A percentile compares a stretch with the other conserved stretches of the same genome.
Evolutionary conservation across 1,284 basidiomycete genomes (phyloP).

Genomic region (Boletus hoseneyae): DNA sequence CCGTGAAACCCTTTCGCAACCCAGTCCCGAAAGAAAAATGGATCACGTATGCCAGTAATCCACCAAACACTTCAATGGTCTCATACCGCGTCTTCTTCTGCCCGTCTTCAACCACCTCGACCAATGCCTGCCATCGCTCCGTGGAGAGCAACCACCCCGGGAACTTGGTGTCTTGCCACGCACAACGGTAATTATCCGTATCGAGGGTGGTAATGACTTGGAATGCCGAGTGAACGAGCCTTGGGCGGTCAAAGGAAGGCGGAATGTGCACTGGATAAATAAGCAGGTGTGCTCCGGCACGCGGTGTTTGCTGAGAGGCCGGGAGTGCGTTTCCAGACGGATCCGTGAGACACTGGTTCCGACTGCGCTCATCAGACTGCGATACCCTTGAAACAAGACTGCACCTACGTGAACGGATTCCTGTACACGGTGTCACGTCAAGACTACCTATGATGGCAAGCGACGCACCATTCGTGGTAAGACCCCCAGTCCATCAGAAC

Average conservation of each 20-base stretch:
- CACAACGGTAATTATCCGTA: slow-evolving; percentile 46
- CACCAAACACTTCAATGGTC: slow-evolving; percentile 59
- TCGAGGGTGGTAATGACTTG: slow-evolving; percentile 49
- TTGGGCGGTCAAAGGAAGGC: slow-evolving; percentile 45
- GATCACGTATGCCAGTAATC: slow-evolving; percentile 54
- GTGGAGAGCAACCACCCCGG: slow-evolving; percentile 48
- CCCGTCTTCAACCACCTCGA: slow-evolving; percentile 41
- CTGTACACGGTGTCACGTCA: slow-evolving; percentile 32
- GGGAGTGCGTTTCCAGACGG: slow-evolving; percentile 38
- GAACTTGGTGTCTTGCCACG: slow-evolving; percentile 50
- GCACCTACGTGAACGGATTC: slow-evolving; percentile 64
- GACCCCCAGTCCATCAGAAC: slow-evolving; percentile 35
- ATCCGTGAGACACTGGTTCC: slow-evolving; percentile 51
- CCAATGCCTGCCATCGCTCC: slow-evolving; percentile 65
- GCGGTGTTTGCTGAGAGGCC: slow-evolving; percentile 41
- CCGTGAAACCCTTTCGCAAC: slow-evolving; percentile 47
- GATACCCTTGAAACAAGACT: background rate
- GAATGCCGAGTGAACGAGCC: slow-evolving; percentile 35
- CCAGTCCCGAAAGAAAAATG: slow-evolving; percentile 42
- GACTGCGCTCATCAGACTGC: slow-evolving; percentile 45
- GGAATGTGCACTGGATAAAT: slow-evolving; percentile 57
- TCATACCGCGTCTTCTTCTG: slow-evolving; percentile 56
- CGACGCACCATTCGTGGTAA: slow-evolving; percentile 32
- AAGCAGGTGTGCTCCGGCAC: slow-evolving; percentile 43
- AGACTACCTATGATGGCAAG: background rate